Evolutionary conservation across 192 early-diverging fungal genomes (phyloP), one percentile per base, ranked within the genome.

Genomic region (Umbelopsis sp.): DNA sequence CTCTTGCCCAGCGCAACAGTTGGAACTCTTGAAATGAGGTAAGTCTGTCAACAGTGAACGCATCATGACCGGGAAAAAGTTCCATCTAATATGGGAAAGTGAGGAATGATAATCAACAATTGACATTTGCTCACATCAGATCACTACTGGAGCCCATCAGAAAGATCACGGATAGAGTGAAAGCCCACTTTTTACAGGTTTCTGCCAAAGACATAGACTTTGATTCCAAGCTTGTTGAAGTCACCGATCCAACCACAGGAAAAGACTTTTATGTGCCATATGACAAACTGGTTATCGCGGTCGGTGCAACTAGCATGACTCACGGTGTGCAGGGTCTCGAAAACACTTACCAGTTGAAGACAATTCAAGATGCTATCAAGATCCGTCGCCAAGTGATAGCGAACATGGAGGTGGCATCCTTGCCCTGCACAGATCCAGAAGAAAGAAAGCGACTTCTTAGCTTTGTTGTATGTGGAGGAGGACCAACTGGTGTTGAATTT

Each of bases 391-490:
- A 80, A 43, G 74, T 93, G 12, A 85, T 88, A 66, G 81, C 79
- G 22, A 86, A 90, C 65, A 87, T 92, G 74, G 92, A 93, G 74
- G 80, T 79, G 38, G 92, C 91, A 12, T 78, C 80, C 38, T 67
- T 90, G 56, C 92, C 92, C 9, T 87, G 80, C 4, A 87, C 87
- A 1, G 71, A 81, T 0, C 82, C 84, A 3, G 83, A 86, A 26
- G 91, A 93, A 67, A 71, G 84, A 41, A 86, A 85, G 24, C 72
- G 82, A 51, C 68, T 93, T 5, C 80, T 93, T 31, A 86, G 83
- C 50, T 92, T 93, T 80, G 90, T 93, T 24, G 78, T 91, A 26
- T 89, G 87, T 31, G 92, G 92, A 32, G 92, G 92, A 32, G 92
- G 92, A 67, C 90, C 85, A 3, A 75, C 84, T 50, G 87, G 91